Evolutionary conservation across 1,139 yeast genomes (phyloP), one percentile per base, ranked within the genome.

Genomic region (Yamadazyma spencermartinsiae): DNA sequence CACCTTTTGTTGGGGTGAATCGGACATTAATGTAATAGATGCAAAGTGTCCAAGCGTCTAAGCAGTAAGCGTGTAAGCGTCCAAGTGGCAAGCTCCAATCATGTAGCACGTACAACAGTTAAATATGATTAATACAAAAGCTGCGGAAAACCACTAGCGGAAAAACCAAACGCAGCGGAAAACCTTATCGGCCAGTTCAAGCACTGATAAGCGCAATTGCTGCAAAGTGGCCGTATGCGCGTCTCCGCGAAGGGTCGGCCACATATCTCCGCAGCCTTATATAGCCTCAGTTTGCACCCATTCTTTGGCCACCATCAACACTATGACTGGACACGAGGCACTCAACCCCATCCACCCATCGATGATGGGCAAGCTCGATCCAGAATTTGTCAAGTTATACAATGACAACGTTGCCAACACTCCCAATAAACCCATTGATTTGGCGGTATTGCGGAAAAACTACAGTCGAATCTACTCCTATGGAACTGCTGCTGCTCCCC

Each of bases 381-480:
- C 69, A 3, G 63, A 58, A 35, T 68, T 68, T 45, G 59, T 64
- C 12, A 49, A 56, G 16, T 64, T 68, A 44, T 68, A 62, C 53
- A 51, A 60, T 35, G 48, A 53, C 27, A 48, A 60, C 39, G 54
- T 72, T 40, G 52, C 59, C 21, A 45, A 55, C 29, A 55, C 60
- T 31, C 62, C 72, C 10, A 61, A 59, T 41, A 61, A 55, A 12
- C 51, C 54, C 15, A 56, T 69, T 27, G 50, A 46, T 41, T 39
- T 46, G 21, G 36, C 42, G 7, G 30, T 44, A 2, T 46, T 46
- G 26, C 55, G 72, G 39, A 54, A 58, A 4, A 73, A 70, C 16
- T 76, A 76, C 7, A 68, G 67, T 42, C 68, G 64, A 21, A 64
- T 70, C 42, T 74, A 74, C 2, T 46, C 50, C 4, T 46, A 46